Evolutionary conservation across 768 basidiomycete genomes (phyloP), one percentile per base, ranked within the genome.

Genomic region (Tephrocybe sp.): DNA sequence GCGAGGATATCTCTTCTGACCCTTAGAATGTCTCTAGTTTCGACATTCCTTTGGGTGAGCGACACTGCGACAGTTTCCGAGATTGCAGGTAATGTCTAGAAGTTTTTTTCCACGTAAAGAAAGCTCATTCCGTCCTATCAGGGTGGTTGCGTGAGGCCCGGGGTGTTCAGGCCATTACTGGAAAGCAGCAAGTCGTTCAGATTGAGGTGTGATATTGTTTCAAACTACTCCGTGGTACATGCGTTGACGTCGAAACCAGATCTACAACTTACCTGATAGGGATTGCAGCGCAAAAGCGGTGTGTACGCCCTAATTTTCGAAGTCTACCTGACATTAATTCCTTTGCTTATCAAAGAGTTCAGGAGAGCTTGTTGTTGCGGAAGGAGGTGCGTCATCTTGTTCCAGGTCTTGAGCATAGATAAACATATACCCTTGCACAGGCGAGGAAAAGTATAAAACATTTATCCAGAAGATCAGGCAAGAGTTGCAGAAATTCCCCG

Each of bases 241-340:
- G 32, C 21, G 4, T 33, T 46, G 15, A 46, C 45, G 3, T 4
- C 18, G 28, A 36, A 34, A 14, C 9, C 8, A 46, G 45, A 23
- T 46, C 18, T 70, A 71, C 60, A 65, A 69, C 42, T 58, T 71
- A 15, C 69, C 69, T n/a, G 63, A 69, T 34, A 63, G 68, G 46
- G 70, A 70, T 46, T 70, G 70, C 47, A 60, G 62, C 44, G 69
- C 70, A 11, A 65, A 65, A 34, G 65, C 68, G 1, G 66, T 65
- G 24, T n/a, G 32, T 46, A 10, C 15, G 15, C 8, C 34, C n/a
- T n/a, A n/a, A 36, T 36, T n/a, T 36, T 36, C 4, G 4, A 36
- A 4, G 34, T 4, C 11, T 7, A 5, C 4, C 34, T 36, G 9
- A 4, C 9, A 4, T 14, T 36, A 15, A 36, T 36, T 14, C 11